Percentiles rank a stretch among this genome's conserved stretches.
Evolutionary conservation across 345 rosid species (phyloP).

Genomic region (Citrus cavaleriei): DNA sequence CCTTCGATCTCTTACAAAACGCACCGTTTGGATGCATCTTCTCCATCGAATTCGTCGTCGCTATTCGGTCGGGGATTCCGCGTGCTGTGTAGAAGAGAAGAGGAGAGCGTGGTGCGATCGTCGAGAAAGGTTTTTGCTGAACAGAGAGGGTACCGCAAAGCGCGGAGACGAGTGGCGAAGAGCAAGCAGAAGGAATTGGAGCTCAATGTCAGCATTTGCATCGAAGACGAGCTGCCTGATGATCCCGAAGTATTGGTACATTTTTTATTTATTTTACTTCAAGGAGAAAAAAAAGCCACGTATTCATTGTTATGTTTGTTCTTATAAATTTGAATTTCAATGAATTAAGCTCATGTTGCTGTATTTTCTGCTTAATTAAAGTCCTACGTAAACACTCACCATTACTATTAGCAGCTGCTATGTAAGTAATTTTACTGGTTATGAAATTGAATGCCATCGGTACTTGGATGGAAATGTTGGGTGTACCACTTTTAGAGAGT

Average conservation of each 20-base stretch:
- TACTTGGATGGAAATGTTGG: background rate
- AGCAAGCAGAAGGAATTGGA: constrained; percentile 55
- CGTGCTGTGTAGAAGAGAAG: constrained; percentile 24
- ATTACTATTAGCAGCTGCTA: too few species aligned
- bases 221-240: constrained; percentile 81
- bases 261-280: background rate
- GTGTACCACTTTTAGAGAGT: background rate
- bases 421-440: background rate
- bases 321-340: background rate
- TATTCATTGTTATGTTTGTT: background rate
- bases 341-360: background rate
- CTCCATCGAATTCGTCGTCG: constrained; percentile 7
- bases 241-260: constrained; percentile 78
- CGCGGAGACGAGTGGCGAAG: constrained; percentile 45
- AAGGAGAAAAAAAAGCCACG: background rate
- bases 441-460: background rate
- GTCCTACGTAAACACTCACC: too few species aligned
- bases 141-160: constrained; percentile 67
- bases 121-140: constrained; percentile 28
- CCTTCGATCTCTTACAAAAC: constrained; percentile 5
- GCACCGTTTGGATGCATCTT: constrained; percentile 18
- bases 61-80: constrained; percentile 35
- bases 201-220: constrained; percentile 76
- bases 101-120: constrained; percentile 23
- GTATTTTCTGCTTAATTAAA: background rate